Base-by-base conservation (phyloP, 176 grass and related monocot species). In the Panicum miliaceum region DNA sequence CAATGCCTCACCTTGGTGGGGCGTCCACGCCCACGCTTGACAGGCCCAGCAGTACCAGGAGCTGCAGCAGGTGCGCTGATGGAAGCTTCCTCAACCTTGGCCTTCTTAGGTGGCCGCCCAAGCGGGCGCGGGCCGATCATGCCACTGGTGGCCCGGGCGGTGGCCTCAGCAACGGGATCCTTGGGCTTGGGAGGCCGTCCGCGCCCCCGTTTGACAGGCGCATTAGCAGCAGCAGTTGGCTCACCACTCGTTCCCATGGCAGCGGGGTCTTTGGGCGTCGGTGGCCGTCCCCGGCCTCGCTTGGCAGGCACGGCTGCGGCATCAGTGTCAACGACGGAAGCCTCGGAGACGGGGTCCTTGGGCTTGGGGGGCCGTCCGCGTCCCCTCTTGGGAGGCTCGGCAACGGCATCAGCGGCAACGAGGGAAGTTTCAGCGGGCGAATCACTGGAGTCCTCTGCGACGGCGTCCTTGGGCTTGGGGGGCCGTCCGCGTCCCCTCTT, bases 401-500 rank as follows among this genome's bases (percentile, higher is more conserved):
- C 52, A 8, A 2, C 22, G 27, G n/a, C 34, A 16, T 61, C 12
- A 37, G 8, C 19, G 11, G 81, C 25, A 19, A 4, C 34, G 29
- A 32, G 29, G 29, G 29, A 32, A 32, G 29, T 32, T 3, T 3
- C 56, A 1, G 60, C 12, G 0, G 57, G 38, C 75, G 15, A 14
- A 5, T 8, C 38, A 29, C 23, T 26, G 37, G 7, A 4, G 50
- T 2, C 88, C 92, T 4, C 90, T 51, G 48, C 29, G 38, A 15
- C 48, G 61, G 76, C 75, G 11, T 75, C 82, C 87, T 84, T 84
- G 58, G 38, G 20, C 86, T 97, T 97, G 38, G 88, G 90, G 8
- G 92, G 92, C 48, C 94, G 65, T 7, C 94, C 92, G 26, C 94
- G 84, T 19, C 92, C 92, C 29, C 90, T 77, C 85, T 94, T 94